Conservation (phyloP, 768 basidiomycete genomes). For the Collybiopsis luxurians region DNA sequence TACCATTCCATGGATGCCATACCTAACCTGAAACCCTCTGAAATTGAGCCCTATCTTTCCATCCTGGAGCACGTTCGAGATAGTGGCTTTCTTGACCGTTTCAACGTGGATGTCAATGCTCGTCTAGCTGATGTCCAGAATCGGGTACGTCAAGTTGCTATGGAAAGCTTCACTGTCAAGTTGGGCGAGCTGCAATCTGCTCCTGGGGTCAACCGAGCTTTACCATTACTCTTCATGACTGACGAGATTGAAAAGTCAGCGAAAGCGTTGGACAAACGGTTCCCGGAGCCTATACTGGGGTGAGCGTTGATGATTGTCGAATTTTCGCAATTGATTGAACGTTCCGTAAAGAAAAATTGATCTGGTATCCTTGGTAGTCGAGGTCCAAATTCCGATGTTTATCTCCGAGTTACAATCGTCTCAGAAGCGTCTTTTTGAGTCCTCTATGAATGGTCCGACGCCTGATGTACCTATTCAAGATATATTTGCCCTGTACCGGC, state of each 20-base stretch:
- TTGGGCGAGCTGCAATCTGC: conserved; percentile 60
- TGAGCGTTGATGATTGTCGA: conserved; percentile 33
- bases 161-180: conserved; percentile 60
- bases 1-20: conserved; percentile 82
- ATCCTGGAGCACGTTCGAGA: conserved; percentile 72
- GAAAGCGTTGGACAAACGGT: conserved; percentile 83
- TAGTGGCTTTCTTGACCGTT: conserved; percentile 68
- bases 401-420: conserved; percentile 65
- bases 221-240: conserved; percentile 80
- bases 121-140: conserved; percentile 69
- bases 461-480: conserved; percentile 89
- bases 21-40: conserved; percentile 69
- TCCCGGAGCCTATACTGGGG: conserved; percentile 81
- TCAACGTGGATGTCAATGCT: conserved; percentile 68
- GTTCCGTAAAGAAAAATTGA: conserved; percentile 57
- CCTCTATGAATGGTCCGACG: conserved; percentile 83
- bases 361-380: conserved; percentile 72
- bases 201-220: conserved; percentile 77
- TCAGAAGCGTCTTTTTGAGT: conserved; percentile 74
- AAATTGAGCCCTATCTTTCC: conserved; percentile 59
- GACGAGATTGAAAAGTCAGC: conserved; percentile 87
- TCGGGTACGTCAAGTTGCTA: conserved; percentile 56
- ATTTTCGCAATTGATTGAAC: neutral
- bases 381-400: conserved; percentile 62
- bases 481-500: conserved; percentile 82